Base-by-base conservation (phyloP, 352 stramenopile species). In the Phytophthora foliorum region DNA sequence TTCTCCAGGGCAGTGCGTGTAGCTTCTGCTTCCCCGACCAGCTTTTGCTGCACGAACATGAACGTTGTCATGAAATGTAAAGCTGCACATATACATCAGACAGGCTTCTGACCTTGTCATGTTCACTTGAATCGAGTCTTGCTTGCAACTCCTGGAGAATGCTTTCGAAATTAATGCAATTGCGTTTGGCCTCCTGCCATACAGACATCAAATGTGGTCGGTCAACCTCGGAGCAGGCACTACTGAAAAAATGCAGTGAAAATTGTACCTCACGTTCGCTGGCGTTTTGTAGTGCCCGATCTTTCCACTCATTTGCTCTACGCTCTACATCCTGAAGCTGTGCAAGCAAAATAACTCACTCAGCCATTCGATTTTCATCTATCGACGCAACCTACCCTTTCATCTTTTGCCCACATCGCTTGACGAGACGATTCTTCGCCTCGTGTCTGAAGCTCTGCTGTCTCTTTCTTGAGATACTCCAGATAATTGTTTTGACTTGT, bases 401-500 rank as follows among this genome's bases (percentile, higher is more conserved):
- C 53, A 60, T 84, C 67, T 54, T 80, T 66, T 13, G 66, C 73
- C 7, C 67, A 21, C 11, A 80, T 48, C 6, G 62, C 60, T 8
- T 77, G 64, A 9, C 71, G 72, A n/a, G 65, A 71, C 14, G 73
- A 63, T 39, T 68, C 48, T 9, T 76, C 63, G 24, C 48, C 63
- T 25, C 65, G 44, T 4, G 25, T 48, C 45, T 76, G 64, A 8
- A 77, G 21, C 0, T 82, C 70, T 6, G 24, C 48, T 4, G 76
- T 85, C 54, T 90, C 69, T 45, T 81, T 82, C 49, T 90, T 69
- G 29, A 91, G 45, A 29, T 65, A 82, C 31, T 85, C 75, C 6
- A 89, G 31, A 41, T 87, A 87, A 16, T 63, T 69, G 24, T 49
- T 73, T 50, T 92, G 84, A 7, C 58, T 72, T 16, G 46, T 25